Conservation (phyloP, 2,329 filamentous ascomycete genomes). For the Ophiostoma sp. region DNA sequence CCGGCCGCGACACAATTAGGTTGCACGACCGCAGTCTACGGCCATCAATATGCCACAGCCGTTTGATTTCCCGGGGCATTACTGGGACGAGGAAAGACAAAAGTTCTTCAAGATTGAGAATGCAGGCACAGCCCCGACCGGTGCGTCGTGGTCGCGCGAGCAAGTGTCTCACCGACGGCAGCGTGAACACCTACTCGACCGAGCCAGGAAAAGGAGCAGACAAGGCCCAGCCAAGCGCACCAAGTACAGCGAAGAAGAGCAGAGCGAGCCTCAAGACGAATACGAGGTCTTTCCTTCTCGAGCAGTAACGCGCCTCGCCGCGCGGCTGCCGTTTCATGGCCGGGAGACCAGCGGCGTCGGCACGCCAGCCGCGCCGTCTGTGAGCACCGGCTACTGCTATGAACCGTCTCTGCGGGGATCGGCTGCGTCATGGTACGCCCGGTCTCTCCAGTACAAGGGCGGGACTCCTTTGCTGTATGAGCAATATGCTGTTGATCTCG, state of each 20-base stretch:
- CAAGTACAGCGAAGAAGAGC: not conserved
- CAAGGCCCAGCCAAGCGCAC: not conserved
- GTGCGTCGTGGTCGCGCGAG: conserved; percentile 51
- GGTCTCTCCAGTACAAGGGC: not conserved
- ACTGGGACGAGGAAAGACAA: conserved; percentile 51
- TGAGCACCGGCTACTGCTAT: conserved; percentile 10
- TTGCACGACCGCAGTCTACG: not conserved
- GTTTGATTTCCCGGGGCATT: conserved; percentile 48
- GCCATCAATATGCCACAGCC: conserved; percentile 23
- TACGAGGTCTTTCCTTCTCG: not conserved
- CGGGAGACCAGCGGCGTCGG: conserved; percentile 2
- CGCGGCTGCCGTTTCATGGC: conserved; percentile 1
- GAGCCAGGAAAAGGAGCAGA: not conserved
- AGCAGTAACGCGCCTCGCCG: not conserved
- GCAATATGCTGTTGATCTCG: not conserved
- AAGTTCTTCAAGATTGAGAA: conserved; percentile 64
- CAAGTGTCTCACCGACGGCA: conserved; percentile 37
- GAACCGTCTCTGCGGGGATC: not conserved
- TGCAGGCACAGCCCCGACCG: conserved; percentile 43
- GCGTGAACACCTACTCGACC: not conserved
- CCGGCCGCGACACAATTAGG: not conserved
- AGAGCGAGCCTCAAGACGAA: not conserved
- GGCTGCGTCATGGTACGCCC: not conserved
- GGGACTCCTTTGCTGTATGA: conserved; percentile 15
- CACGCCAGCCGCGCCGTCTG: not conserved